A percentile compares a stretch with the other conserved stretches of the same genome.
phyloP scores from a whole-genome alignment of 179 eudicot genomes.

The Beta lomatogona region DNA sequence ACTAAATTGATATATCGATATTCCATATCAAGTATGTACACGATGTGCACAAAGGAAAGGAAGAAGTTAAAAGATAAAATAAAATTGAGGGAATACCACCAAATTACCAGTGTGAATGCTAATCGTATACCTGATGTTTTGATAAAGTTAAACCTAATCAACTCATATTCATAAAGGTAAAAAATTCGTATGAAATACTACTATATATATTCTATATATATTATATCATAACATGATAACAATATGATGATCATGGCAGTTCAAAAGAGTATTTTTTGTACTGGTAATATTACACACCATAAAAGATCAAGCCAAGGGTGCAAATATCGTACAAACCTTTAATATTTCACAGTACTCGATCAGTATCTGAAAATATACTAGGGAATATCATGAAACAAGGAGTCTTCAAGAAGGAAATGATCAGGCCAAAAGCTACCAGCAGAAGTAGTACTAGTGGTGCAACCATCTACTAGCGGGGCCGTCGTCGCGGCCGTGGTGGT shows the following conservation, averaged over 20 bases:
- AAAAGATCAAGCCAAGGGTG: neutral
- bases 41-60: too few relatives aligned
- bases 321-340: slow-evolving; percentile 15
- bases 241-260: slow-evolving; percentile 3
- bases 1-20: too few relatives aligned
- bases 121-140: too few relatives aligned
- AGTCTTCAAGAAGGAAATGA: slow-evolving; percentile 60
- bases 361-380: slow-evolving; percentile 19
- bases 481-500: slow-evolving; percentile 27
- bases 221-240: neutral
- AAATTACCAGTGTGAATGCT: too few relatives aligned
- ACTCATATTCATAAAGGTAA: too few relatives aligned
- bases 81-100: too few relatives aligned
- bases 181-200: too few relatives aligned
- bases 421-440: slow-evolving; percentile 65
- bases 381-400: slow-evolving; percentile 57
- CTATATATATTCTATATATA: too few relatives aligned
- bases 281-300: slow-evolving; percentile 19
- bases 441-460: slow-evolving; percentile 51
- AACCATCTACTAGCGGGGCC: slow-evolving; percentile 34
- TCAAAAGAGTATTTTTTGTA: slow-evolving; percentile 6
- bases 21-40: too few relatives aligned
- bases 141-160: too few relatives aligned
- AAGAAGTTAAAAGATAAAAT: neutral
- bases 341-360: slow-evolving; percentile 13